Percentiles rank a stretch among this genome's conserved stretches.
Conservation (phyloP, 257 asterid genomes). For the Henckelia pumila region DNA sequence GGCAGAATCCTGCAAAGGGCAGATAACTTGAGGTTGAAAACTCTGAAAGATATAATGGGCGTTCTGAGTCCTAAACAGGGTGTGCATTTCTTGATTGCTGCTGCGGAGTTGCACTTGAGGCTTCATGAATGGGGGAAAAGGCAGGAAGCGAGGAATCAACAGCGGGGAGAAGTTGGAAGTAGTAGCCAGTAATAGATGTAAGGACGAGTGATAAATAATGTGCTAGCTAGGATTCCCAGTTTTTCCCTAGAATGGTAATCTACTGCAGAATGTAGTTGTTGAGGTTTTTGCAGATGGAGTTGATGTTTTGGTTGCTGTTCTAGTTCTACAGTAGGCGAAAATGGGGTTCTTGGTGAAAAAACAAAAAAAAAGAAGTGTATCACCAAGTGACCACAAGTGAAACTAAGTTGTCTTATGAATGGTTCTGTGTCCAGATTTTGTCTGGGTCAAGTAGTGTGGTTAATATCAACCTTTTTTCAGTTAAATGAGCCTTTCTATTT, state of each 20-base stretch:
- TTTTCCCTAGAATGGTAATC: neutral
- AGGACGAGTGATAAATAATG: neutral
- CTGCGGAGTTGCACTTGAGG: neutral
- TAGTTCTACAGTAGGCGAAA: neutral
- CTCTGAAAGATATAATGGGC: slow-evolving; percentile 23
- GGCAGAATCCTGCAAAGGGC: slow-evolving; percentile 32
- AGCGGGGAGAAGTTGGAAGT: neutral
- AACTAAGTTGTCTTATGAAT: too few species aligned
- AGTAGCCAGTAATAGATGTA: neutral
- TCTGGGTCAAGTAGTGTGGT: neutral
- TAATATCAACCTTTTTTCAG: neutral
- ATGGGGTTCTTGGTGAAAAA: neutral
- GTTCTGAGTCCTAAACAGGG: neutral
- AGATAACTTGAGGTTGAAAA: slow-evolving; percentile 41
- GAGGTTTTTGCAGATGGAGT: neutral
- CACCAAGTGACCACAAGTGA: too few species aligned
- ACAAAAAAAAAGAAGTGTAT: too few species aligned
- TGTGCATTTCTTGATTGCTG: neutral
- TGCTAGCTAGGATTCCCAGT: neutral
- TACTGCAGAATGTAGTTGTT: neutral
- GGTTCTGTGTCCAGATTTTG: neutral
- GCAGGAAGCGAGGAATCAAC: neutral
- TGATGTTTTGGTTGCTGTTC: neutral
- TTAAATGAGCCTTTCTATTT: neutral
- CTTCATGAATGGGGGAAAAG: slow-evolving; percentile 1